phyloP scores from a whole-genome alignment of 371 early-diverging fungal species.

The Mucor mucedo region DNA sequence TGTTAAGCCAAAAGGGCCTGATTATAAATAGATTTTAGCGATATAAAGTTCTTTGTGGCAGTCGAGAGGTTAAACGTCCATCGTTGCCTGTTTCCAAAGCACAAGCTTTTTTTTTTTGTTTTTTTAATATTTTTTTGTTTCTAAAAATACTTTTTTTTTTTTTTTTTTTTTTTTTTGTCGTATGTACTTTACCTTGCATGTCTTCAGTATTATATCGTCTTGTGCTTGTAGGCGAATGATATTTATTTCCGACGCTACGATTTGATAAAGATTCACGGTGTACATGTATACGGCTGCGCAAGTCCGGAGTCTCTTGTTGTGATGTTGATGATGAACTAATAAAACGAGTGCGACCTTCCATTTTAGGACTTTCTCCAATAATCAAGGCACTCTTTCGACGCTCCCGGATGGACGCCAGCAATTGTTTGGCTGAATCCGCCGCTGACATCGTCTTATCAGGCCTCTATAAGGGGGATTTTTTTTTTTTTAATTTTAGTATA shows the following conservation, averaged over 20 bases:
- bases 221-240: not conserved
- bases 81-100: not conserved
- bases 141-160: too few species aligned
- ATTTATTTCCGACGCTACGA: not conserved
- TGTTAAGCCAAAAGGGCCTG: not conserved
- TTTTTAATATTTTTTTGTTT: too few species aligned
- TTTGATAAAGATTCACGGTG: constrained; percentile 1
- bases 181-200: too few species aligned
- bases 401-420: constrained; percentile 23
- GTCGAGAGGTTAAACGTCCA: not conserved
- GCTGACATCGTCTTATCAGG: not conserved
- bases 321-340: not conserved
- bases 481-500: too few species aligned
- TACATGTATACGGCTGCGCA: not conserved
- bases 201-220: not conserved
- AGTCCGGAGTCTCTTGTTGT: not conserved
- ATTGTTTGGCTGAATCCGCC: constrained; percentile 27
- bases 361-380: not conserved
- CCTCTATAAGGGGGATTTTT: too few species aligned
- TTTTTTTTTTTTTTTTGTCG: too few species aligned
- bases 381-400: constrained; percentile 21
- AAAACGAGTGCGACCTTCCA: constrained; percentile 2
- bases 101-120: not conserved
- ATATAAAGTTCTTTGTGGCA: constrained; percentile 1
- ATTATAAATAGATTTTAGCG: not conserved